Conservation (phyloP, 441 rosid genomes). For the Erodium trifolium region DNA sequence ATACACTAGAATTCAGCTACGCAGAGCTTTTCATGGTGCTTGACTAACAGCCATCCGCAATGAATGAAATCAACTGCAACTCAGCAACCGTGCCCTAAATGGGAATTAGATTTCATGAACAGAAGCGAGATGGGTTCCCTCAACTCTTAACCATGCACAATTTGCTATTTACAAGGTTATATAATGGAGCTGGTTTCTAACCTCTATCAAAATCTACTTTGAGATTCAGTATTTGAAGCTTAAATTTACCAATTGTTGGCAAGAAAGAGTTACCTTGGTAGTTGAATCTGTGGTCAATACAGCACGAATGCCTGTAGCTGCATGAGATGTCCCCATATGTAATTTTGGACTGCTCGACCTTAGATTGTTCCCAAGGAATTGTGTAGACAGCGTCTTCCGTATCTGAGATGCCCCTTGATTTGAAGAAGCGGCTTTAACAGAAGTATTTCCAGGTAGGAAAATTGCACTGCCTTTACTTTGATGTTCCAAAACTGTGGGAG, state of each 20-base stretch:
- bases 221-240: conserved; percentile 3
- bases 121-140: no score
- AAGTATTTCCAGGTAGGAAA: conserved; percentile 39
- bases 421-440: conserved; percentile 32
- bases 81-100: no score
- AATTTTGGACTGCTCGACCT: conserved; percentile 26
- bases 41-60: no score
- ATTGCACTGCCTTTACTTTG: conserved; percentile 45
- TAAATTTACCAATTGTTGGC: conserved; percentile 7
- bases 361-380: conserved; percentile 41
- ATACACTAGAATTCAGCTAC: no score
- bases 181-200: background rate
- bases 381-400: conserved; percentile 32
- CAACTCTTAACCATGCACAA: no score
- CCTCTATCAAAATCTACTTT: background rate
- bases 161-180: background rate
- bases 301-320: conserved; percentile 36
- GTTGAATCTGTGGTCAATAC: conserved; percentile 65
- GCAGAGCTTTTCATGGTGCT: no score
- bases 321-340: conserved; percentile 26
- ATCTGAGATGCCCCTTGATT: conserved; percentile 27
- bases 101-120: no score
- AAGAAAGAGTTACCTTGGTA: conserved; percentile 44
- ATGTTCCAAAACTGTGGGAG: conserved; percentile 42
- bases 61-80: no score